These are phyloP conservation scores for Pecoramyces ruminantium DNA, from an alignment of 192 early-diverging fungal species.

Conservation along the genomic window DNA sequence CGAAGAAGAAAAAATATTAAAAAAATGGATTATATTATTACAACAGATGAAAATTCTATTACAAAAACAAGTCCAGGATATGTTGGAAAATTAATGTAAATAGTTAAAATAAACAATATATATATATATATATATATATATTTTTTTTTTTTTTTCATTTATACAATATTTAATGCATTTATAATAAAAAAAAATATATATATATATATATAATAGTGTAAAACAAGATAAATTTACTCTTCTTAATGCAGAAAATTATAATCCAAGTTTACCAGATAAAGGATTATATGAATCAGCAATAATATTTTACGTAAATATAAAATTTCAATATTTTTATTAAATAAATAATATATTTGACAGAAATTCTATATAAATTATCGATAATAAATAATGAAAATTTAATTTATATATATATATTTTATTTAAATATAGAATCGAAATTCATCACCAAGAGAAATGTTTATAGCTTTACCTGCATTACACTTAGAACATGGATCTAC, in stretches of 20 bases:
- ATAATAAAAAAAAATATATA: too few relatives aligned
- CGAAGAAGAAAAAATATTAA: conserved; percentile 30
- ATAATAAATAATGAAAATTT: too few relatives aligned
- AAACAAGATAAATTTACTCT: conserved; percentile 36
- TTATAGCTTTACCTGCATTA: conserved; percentile 24
- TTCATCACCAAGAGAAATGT: conserved; percentile 35
- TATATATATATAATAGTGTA: conserved; percentile 24
- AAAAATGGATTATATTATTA: conserved; percentile 36
- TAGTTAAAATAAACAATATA: too few relatives aligned
- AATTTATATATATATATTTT: too few relatives aligned
- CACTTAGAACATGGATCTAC: conserved; percentile 16
- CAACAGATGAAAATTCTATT: conserved; percentile 23
- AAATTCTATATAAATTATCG: too few relatives aligned
- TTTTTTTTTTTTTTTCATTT: not conserved
- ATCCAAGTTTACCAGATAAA: conserved; percentile 18
- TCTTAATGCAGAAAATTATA: conserved; percentile 26
- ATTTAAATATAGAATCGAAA: conserved; percentile 21
- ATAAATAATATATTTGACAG: too few relatives aligned
- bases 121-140: not conserved
- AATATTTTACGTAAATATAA: conserved; percentile 25
- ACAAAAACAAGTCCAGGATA: conserved; percentile 38
- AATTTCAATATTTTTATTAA: too few relatives aligned
- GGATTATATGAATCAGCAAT: conserved; percentile 28
- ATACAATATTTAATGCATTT: too few relatives aligned
- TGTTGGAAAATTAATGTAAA: conserved; percentile 30